Evolutionary conservation across 495 filamentous ascomycete genomes (phyloP).

Genomic region (Bacidia rubella): DNA sequence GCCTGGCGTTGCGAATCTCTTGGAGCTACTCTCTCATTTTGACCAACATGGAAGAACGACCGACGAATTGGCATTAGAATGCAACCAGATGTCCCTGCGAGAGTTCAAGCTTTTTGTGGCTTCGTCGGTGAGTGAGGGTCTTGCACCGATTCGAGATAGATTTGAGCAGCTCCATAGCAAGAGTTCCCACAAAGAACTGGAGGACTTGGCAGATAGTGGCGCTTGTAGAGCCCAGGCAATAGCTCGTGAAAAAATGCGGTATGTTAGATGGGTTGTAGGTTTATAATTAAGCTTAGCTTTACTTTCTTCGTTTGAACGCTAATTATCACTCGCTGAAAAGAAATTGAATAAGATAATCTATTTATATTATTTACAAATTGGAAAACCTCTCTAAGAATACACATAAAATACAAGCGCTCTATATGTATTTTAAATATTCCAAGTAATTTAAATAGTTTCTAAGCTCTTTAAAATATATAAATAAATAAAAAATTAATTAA

Average conservation of each 20-base stretch:
- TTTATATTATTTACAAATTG: not conserved
- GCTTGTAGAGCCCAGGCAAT: slow-evolving; percentile 44
- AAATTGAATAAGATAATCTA: not conserved
- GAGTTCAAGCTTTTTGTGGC: slow-evolving; percentile 54
- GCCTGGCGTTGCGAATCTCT: slow-evolving; percentile 77
- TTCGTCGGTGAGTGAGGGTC: slow-evolving; percentile 35
- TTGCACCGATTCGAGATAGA: slow-evolving; percentile 46
- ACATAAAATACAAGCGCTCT: not conserved
- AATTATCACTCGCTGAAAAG: too few species aligned
- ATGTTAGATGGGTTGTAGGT: slow-evolving; percentile 50
- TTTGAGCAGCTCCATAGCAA: slow-evolving; percentile 39
- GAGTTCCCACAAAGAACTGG: slow-evolving; percentile 38
- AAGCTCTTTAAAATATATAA: not conserved
- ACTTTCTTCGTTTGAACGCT: not conserved
- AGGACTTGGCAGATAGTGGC: slow-evolving; percentile 46
- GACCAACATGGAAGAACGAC: slow-evolving; percentile 31
- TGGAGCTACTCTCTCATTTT: slow-evolving; percentile 61
- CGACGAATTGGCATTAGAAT: slow-evolving; percentile 41
- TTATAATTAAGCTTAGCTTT: not conserved
- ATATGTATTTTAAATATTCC: too few species aligned
- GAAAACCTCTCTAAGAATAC: not conserved
- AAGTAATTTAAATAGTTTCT: not conserved
- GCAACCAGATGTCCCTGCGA: slow-evolving; percentile 36
- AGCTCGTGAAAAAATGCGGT: slow-evolving; percentile 53
- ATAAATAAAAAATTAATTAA: not conserved